Base-by-base conservation (phyloP, 2,329 filamentous ascomycete species). In the Aspergillus ustus region DNA sequence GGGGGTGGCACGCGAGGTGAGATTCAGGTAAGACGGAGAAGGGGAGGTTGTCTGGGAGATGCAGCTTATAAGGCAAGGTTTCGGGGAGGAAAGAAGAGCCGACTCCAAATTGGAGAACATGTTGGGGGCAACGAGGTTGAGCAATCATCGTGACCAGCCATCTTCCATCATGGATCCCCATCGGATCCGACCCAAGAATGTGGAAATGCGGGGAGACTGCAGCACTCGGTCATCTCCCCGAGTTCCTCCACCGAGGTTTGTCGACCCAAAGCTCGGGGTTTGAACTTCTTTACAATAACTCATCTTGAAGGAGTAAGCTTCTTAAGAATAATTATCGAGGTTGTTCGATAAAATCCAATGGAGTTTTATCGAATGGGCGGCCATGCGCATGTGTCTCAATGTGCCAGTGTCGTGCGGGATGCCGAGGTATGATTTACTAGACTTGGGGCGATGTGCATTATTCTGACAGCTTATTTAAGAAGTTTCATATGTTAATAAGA, bases 171-270 rank as follows among this genome's bases (percentile, higher is more conserved):
- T n/a, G n/a, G n/a, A n/a, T 13, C 34, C 13, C 15, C 34, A 37
- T 34, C 49, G 37, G 40, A 55, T 55, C 56, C 48, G 25, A 48
- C n/a, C 17, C 34, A 46, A 20, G 15, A 40, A 40, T 40, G 34
- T 2, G 34, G 34, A 40, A 59, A 59, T 59, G 57, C 57, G 57
- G 57, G 57, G 57, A 20, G 1, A 13, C n/a, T 34, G 7, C 45
- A 31, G n/a, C 52, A 22, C 7, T 57, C 59, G 59, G 59, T 11
- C 43, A 61, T 54, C 58, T 57, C 49, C 15, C 59, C 59, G 59
- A 61, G 48, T 22, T 28, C 25, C 29, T 22, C 7, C 31, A 52
- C 19, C n/a, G 7, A 9, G 9, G 15, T 7, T 29, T 13, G 15
- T n/a, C 31, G 29, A n/a, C 40, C 37, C 22, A 22, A 31, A 29